These are phyloP conservation scores for Spergularia marina DNA, from an alignment of 148 eudicot genomes.

Conservation along the genomic window DNA sequence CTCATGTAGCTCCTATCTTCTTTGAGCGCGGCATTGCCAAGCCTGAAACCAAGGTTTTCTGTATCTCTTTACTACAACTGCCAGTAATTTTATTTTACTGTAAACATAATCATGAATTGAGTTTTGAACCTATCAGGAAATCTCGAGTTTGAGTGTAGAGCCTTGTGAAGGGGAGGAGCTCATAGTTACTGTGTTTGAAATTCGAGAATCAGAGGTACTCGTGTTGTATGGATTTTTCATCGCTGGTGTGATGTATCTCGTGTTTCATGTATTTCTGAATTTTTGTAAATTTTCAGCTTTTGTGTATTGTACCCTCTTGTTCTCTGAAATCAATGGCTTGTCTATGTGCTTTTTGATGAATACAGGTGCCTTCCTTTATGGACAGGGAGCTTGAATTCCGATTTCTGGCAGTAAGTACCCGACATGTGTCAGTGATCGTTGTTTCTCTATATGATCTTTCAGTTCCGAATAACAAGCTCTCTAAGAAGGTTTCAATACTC, in stretches of 20 bases:
- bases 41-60: conserved; percentile 73
- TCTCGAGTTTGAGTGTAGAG: conserved; percentile 92
- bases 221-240: neutral
- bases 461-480: neutral
- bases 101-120: conserved; percentile 3
- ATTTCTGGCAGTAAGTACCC: conserved; percentile 77
- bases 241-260: neutral
- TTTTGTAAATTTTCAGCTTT: neutral
- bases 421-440: neutral
- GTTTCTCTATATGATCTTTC: conserved; percentile 8
- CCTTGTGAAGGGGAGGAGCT: conserved; percentile 78
- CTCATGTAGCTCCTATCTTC: conserved; percentile 89
- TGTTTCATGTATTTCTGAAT: neutral
- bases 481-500: neutral
- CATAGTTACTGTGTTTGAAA: conserved; percentile 80
- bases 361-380: conserved; percentile 78
- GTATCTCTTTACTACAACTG: neutral
- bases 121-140: conserved; percentile 50
- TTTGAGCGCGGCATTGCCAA: conserved; percentile 95
- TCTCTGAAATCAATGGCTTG: neutral
- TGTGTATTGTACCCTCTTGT: neutral
- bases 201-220: conserved; percentile 72
- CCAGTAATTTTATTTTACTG: neutral
- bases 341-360: conserved; percentile 15
- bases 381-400: conserved; percentile 92